Evolutionary conservation across 2,329 filamentous ascomycete genomes (phyloP).

Genomic region (Trichoderma sp.): DNA sequence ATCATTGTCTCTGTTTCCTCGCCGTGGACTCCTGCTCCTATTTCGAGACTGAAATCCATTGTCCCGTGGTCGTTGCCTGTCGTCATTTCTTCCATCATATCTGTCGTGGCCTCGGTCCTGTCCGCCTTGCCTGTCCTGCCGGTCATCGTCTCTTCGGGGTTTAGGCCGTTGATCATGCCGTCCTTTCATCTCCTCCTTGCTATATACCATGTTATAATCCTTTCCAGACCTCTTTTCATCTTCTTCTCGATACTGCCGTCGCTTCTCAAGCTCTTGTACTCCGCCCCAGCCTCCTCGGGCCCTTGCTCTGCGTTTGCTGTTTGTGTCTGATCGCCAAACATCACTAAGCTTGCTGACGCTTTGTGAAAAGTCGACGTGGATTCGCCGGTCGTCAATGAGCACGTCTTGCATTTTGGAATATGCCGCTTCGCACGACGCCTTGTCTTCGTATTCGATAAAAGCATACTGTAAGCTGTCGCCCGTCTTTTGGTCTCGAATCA

Average conservation of each 20-base stretch:
- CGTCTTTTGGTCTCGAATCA: constrained; percentile 90
- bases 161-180: constrained; percentile 38
- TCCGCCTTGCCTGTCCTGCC: constrained; percentile 15
- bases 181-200: constrained; percentile 66
- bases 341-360: constrained; percentile 87
- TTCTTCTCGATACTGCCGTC: constrained; percentile 81
- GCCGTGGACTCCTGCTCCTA: constrained; percentile 46
- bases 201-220: constrained; percentile 79
- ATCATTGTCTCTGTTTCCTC: constrained; percentile 39
- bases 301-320: constrained; percentile 69
- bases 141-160: constrained; percentile 26
- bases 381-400: constrained; percentile 93
- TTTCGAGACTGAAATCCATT: constrained; percentile 35
- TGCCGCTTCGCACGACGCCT: constrained; percentile 88
- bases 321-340: constrained; percentile 83
- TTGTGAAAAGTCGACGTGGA: constrained; percentile 98
- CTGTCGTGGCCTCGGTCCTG: constrained; percentile 24
- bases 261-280: constrained; percentile 83
- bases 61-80: background rate
- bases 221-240: constrained; percentile 49
- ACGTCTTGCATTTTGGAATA: constrained; percentile 99
- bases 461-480: constrained; percentile 96
- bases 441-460: constrained; percentile 95
- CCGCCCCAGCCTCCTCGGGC: constrained; percentile 83
- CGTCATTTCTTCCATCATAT: constrained; percentile 25